Conservation (phyloP, 768 basidiomycete genomes). For the Boletus patriciae region DNA sequence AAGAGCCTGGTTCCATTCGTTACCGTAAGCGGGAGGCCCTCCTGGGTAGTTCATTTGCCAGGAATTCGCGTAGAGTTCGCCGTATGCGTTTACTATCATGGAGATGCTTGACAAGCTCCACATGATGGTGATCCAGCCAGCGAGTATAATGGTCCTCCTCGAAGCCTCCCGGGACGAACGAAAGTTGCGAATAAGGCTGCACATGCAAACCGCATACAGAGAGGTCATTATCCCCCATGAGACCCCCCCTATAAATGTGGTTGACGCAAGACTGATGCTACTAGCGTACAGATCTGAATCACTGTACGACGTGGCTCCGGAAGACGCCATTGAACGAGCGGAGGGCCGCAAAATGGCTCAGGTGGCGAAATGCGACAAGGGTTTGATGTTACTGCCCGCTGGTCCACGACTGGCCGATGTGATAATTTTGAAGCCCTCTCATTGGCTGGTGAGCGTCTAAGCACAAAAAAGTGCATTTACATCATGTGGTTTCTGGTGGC, state of each 20-base stretch:
- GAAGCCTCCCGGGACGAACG: neutral
- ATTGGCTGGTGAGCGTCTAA: no score
- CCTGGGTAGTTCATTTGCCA: constrained; percentile 4
- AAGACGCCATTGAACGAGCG: neutral
- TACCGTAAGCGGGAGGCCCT: neutral
- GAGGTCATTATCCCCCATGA: constrained; percentile 3
- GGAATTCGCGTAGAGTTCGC: neutral
- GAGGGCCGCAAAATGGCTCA: neutral
- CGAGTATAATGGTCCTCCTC: neutral
- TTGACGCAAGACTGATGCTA: neutral
- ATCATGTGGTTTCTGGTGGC: no score
- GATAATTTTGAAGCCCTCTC: no score
- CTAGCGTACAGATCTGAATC: neutral
- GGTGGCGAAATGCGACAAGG: neutral
- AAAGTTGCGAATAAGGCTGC: neutral
- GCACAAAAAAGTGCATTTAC: no score
- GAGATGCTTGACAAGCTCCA: neutral
- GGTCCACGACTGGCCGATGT: no score
- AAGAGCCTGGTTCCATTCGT: neutral
- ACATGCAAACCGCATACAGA: neutral
- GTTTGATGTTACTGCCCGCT: neutral
- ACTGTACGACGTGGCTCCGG: neutral
- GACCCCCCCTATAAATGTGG: neutral
- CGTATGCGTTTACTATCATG: neutral
- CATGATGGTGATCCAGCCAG: neutral